Conservation (phyloP, 2,329 filamentous ascomycete genomes). For the Colletotrichum eleusines region DNA sequence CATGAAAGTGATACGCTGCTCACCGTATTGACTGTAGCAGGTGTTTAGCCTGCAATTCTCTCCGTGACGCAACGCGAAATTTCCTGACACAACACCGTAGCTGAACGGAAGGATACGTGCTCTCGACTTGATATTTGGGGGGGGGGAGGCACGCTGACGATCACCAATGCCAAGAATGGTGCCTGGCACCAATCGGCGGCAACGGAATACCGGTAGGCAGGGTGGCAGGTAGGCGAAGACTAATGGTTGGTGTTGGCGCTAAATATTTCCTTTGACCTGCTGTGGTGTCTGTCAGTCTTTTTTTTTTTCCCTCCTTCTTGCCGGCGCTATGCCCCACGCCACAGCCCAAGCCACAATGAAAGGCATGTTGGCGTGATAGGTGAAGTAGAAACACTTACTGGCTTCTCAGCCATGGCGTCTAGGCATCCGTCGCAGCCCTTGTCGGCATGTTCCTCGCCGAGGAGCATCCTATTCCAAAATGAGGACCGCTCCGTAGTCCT, state of each 20-base stretch:
- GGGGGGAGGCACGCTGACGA: conserved; percentile 23
- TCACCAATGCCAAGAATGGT: conserved; percentile 30
- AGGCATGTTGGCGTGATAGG: conserved; percentile 12
- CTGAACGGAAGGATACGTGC: too few relatives aligned
- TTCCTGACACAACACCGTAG: background rate
- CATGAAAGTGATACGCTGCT: background rate
- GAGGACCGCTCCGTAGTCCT: conserved; percentile 60
- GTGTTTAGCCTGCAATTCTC: background rate
- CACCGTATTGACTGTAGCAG: background rate
- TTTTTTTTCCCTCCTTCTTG: too few relatives aligned
- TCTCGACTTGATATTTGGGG: conserved; percentile 1
- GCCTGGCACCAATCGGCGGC: conserved; percentile 35
- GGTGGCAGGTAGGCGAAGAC: too few relatives aligned
- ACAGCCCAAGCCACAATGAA: conserved; percentile 27
- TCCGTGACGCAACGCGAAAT: background rate
- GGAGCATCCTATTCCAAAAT: conserved; percentile 38
- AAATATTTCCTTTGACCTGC: too few relatives aligned
- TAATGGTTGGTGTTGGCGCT: background rate
- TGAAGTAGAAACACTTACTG: background rate
- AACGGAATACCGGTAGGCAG: too few relatives aligned
- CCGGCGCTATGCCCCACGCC: background rate
- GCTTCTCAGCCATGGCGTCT: conserved; percentile 15
- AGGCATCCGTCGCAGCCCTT: background rate
- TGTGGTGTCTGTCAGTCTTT: too few relatives aligned
- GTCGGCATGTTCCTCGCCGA: background rate